Base-by-base conservation (phyloP, 169 alveolate species). In the Theileria parva region DNA sequence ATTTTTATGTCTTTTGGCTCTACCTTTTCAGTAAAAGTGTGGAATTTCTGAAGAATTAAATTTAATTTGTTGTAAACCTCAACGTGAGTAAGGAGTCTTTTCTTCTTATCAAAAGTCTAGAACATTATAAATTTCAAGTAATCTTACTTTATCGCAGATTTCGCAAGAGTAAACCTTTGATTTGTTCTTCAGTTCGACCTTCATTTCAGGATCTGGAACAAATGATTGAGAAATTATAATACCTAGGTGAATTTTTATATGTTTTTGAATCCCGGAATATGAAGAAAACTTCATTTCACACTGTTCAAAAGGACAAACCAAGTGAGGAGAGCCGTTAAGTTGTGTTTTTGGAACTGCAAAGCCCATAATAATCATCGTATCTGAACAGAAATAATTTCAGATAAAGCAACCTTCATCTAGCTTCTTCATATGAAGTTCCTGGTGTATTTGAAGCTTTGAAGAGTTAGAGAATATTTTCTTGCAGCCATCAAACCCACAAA, bases 401-500 rank as follows among this genome's bases (percentile, higher is more conserved):
- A 59, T 28, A 59, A 57, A 28, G 5, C 4, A 32, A 76, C 76
- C 77, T 37, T 75, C 86, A 23, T 65, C 67, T n/a, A 68, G 60
- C 55, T 83, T 83, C 37, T 64, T 70, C 30, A 13, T 69, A 28
- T 85, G 91, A 15, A 72, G 9, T 2, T n/a, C 37, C 51, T 70
- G 23, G 65, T 85, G 91, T 4, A 7, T 13, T 50, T 72, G 67
- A 23, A 64, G 69, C 34, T 63, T 57, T 0, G 32, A 51, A n/a
- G 32, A 13, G 32, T 23, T 32, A 6, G 39, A 30, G 37, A 72
- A 85, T 1, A 25, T 0, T n/a, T 53, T 25, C 44, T 50, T 63
- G 53, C 91, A 85, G 11, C 87, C 91, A 37, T 84, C 86, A 34
- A 87, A 64, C 15, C 78, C 87, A 39, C 94, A 90, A 51, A n/a